Conservation (phyloP, 2,329 filamentous ascomycete species). For the Pseudogymnoascus sp. region DNA sequence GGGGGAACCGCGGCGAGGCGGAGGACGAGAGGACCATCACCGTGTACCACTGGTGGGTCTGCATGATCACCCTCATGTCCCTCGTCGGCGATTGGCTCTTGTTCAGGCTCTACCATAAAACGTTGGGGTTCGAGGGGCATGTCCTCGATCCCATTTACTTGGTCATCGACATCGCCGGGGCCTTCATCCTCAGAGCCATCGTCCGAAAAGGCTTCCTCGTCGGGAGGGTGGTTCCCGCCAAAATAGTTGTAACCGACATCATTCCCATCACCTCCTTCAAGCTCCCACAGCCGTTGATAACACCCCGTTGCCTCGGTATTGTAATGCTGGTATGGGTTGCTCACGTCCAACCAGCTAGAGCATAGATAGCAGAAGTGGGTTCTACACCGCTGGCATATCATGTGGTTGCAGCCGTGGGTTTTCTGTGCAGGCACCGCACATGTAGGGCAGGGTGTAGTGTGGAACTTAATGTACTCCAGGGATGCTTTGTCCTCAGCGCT, state of each 20-base stretch:
- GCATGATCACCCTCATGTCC: neutral
- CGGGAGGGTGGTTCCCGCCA: conserved; percentile 12
- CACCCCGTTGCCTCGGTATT: conserved; percentile 64
- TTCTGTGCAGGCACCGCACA: conserved; percentile 82
- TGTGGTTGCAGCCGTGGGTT: conserved; percentile 91
- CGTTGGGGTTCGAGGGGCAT: neutral
- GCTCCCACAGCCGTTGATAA: conserved; percentile 82
- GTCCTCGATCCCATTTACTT: neutral
- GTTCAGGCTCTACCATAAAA: neutral
- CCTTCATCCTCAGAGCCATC: conserved; percentile 10
- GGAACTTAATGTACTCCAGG: conserved; percentile 69
- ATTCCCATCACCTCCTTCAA: conserved; percentile 68
- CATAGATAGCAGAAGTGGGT: conserved; percentile 96
- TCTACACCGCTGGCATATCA: conserved; percentile 83
- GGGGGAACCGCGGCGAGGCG: conserved; percentile 24
- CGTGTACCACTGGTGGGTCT: conserved; percentile 13
- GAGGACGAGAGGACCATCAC: conserved; percentile 27
- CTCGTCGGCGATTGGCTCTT: conserved; percentile 3
- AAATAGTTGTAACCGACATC: conserved; percentile 24
- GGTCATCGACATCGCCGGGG: neutral
- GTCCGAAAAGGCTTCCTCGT: neutral
- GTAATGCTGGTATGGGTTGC: conserved; percentile 83
- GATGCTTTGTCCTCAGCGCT: conserved; percentile 80
- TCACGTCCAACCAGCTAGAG: conserved; percentile 70
- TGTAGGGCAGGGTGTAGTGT: conserved; percentile 84